These are phyloP conservation scores for Chaetoceros tenuissimus DNA, from an alignment of 108 stramenopile species.

Conservation along the genomic window DNA sequence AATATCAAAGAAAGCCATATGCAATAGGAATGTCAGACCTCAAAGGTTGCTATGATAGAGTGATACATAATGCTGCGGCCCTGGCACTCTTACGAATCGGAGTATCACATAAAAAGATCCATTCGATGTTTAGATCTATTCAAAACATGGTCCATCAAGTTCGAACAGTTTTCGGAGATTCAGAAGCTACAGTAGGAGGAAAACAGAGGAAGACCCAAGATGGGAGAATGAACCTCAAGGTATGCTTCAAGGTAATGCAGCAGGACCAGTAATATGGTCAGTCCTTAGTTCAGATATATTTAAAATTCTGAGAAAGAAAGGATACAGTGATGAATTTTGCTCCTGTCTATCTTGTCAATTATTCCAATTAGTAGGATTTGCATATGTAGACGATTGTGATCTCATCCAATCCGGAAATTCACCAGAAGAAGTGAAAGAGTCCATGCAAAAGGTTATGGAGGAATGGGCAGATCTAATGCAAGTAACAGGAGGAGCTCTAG, in stretches of 20 bases:
- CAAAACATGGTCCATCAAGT: constrained; percentile 9
- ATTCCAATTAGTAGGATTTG: constrained; percentile 2
- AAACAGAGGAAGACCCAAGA: not conserved
- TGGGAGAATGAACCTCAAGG: constrained; percentile 4
- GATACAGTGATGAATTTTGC: constrained; percentile 4
- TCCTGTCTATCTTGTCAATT: not conserved
- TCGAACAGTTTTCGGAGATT: constrained; percentile 9
- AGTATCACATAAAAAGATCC: not conserved
- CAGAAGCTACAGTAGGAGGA: not conserved
- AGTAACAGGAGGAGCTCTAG: not conserved
- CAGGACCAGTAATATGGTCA: constrained; percentile 25
- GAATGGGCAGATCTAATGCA: not conserved
- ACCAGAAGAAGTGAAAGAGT: not conserved
- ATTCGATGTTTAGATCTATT: constrained; percentile 2
- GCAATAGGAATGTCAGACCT: not conserved
- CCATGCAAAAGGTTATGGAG: not conserved
- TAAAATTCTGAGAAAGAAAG: constrained; percentile 2
- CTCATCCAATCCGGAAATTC: not conserved
- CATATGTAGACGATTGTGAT: constrained; percentile 27
- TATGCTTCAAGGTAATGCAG: constrained; percentile 28
- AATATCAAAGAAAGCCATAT: not conserved
- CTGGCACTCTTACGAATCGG: constrained; percentile 11
- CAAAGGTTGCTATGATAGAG: constrained; percentile 12
- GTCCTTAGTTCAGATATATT: constrained; percentile 16
- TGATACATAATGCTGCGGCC: constrained; percentile 7